These are phyloP conservation scores for Candida glucosophila DNA, from an alignment of 1,139 yeast genomes.

Conservation along the genomic window DNA sequence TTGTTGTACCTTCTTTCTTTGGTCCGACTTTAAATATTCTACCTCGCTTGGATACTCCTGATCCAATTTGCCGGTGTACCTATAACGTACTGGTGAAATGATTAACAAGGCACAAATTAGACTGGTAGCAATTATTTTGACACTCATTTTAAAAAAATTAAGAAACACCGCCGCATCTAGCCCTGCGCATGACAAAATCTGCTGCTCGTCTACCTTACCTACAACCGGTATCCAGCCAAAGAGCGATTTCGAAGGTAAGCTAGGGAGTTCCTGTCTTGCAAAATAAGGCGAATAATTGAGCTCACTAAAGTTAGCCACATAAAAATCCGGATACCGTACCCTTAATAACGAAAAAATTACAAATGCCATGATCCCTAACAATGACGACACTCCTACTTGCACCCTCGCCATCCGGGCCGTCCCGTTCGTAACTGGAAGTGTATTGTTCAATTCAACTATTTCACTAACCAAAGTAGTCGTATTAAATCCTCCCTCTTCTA, in stretches of 20 bases:
- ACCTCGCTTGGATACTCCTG: slow-evolving; percentile 39
- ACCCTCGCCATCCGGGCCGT: slow-evolving; percentile 40
- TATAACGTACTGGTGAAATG: slow-evolving; percentile 67
- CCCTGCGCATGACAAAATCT: slow-evolving; percentile 83
- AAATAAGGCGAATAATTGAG: slow-evolving; percentile 37
- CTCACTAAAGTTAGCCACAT: slow-evolving; percentile 48
- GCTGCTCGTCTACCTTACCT: slow-evolving; percentile 58
- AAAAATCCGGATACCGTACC: slow-evolving; percentile 60
- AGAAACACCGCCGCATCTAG: slow-evolving; percentile 86
- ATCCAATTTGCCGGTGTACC: slow-evolving; percentile 62
- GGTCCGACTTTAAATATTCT: slow-evolving; percentile 1
- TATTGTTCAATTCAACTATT: too few relatives aligned
- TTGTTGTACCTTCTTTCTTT: slow-evolving; percentile 11
- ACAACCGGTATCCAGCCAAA: slow-evolving; percentile 77
- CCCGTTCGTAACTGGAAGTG: too few relatives aligned
- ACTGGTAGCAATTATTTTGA: slow-evolving; percentile 49
- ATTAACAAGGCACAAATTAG: slow-evolving; percentile 56
- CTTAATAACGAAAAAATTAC: slow-evolving; percentile 56
- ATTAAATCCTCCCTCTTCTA: too few relatives aligned
- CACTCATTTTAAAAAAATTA: slow-evolving; percentile 73
- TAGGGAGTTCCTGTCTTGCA: slow-evolving; percentile 30
- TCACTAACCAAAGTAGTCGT: too few relatives aligned
- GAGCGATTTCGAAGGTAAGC: slow-evolving; percentile 34
- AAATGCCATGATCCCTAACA: slow-evolving; percentile 59
- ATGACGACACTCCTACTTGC: slow-evolving; percentile 52